Evolutionary conservation across 495 filamentous ascomycete genomes (phyloP).

Genomic region (Penicillium lagena): DNA sequence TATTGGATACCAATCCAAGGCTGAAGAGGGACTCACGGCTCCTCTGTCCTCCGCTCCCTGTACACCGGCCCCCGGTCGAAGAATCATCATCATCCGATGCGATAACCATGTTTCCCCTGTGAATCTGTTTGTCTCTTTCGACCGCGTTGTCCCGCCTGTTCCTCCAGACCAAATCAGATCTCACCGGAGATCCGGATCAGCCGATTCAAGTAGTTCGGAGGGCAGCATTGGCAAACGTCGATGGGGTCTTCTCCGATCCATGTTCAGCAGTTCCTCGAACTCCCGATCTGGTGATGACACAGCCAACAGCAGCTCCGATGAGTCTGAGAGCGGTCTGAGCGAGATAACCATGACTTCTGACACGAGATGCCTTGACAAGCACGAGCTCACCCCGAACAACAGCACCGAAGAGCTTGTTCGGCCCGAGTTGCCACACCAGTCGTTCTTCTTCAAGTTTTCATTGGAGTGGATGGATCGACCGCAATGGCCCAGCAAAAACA

Average conservation of each 20-base stretch:
- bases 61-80: conserved; percentile 81
- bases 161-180: conserved; percentile 29
- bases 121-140: conserved; percentile 58
- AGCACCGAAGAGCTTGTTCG: conserved; percentile 21
- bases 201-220: conserved; percentile 20
- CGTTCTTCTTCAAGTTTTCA: conserved; percentile 71
- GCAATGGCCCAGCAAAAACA: conserved; percentile 45
- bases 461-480: conserved; percentile 65
- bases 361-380: conserved; percentile 22
- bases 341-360: conserved; percentile 22
- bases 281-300: conserved; percentile 20
- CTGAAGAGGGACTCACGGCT: conserved; percentile 47
- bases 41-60: conserved; percentile 72
- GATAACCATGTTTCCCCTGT: conserved; percentile 60
- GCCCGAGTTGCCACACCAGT: conserved; percentile 46
- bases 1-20: conserved; percentile 58
- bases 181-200: conserved; percentile 32
- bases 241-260: conserved; percentile 65
- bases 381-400: conserved; percentile 16
- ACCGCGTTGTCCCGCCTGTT: conserved; percentile 47
- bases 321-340: conserved; percentile 22
- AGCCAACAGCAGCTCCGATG: conserved; percentile 29
- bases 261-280: conserved; percentile 42
- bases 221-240: conserved; percentile 47
- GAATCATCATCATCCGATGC: conserved; percentile 86